A percentile compares a stretch with the other conserved stretches of the same genome.
Conservation (phyloP, 371 early-diverging fungal species). For the Nematocida ausubeli region DNA sequence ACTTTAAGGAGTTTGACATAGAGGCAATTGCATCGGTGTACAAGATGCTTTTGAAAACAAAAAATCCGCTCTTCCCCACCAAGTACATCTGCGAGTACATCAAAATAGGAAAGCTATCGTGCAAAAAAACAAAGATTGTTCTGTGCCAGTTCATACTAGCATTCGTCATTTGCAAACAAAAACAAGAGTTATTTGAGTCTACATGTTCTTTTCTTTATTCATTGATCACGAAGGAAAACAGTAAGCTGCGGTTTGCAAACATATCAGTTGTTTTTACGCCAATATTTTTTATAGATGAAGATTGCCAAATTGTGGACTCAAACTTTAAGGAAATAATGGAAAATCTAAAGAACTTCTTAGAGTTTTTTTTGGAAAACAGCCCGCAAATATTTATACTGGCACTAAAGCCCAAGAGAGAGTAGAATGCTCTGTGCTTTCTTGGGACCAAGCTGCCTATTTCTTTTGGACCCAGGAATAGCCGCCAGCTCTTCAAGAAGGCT, state of each 20-base stretch:
- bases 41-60: constrained; percentile 20
- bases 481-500: constrained; percentile 7
- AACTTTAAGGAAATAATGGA: constrained; percentile 39
- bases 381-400: constrained; percentile 23
- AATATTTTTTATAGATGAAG: constrained; percentile 52
- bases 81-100: constrained; percentile 30
- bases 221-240: constrained; percentile 11
- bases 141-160: constrained; percentile 21
- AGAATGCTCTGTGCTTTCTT: constrained; percentile 3
- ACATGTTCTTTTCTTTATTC: constrained; percentile 11
- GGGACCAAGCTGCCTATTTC: not conserved
- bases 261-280: constrained; percentile 45
- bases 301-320: not conserved
- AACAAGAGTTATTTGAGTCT: constrained; percentile 20
- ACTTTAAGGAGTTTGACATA: constrained; percentile 21
- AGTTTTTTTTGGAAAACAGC: constrained; percentile 46
- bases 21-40: constrained; percentile 20
- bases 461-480: not conserved
- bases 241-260: constrained; percentile 26
- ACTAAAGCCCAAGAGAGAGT: not conserved
- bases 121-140: not conserved
- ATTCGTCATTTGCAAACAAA: not conserved
- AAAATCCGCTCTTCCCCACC: constrained; percentile 26
- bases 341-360: not conserved
- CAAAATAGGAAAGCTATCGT: not conserved